Base-by-base conservation (phyloP, 2,329 filamentous ascomycete species). In the Aphanocladium album region DNA sequence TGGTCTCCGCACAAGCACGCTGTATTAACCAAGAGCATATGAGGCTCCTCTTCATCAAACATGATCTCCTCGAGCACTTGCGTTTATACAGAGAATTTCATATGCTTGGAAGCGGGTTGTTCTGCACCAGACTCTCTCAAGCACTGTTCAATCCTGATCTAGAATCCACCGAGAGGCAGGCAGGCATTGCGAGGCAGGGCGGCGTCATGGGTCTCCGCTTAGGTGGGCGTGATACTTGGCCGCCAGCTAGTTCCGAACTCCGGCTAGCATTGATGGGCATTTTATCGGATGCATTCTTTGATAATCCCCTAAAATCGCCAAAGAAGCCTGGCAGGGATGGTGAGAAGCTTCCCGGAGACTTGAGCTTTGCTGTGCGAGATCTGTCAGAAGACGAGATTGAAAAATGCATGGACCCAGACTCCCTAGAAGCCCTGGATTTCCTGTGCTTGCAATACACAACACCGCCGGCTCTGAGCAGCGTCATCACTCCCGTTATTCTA, bases 231-330 rank as follows among this genome's bases (percentile, higher is more conserved):
- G 86, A 90, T 60, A 90, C 82, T 35, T 98, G 95, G 95, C 95
- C 95, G 27, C 95, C 95, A 5, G 92, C 92, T 25, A 96, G 90
- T 72, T 97, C 93, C 0, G 95, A 98, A 72, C 77, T 99, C n/a
- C 86, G 92, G 11, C 80, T 98, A 5, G 91, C 91, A 0, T 79
- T 99, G 19, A 96, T 93, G 83, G 92, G 91, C 0, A 83, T 98
- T 1, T 77, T 98, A 7, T 82, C 83, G 2, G 93, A 97, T 64
- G 90, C 86, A 64, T 91, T 91, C 61, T 25, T 65, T 67, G 43
- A 66, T 63, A 49, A 65, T 60, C 19, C 64, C 63, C 17, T 72
- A 65, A 69, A 67, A 46, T 70, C 57, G 53, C 68, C 67, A 21
- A 74, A 69, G 43, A 71, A 64, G 51, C 67, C 68, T 21, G 71